Conservation (phyloP, 345 rosid species). For the Corchorus capsularis region DNA sequence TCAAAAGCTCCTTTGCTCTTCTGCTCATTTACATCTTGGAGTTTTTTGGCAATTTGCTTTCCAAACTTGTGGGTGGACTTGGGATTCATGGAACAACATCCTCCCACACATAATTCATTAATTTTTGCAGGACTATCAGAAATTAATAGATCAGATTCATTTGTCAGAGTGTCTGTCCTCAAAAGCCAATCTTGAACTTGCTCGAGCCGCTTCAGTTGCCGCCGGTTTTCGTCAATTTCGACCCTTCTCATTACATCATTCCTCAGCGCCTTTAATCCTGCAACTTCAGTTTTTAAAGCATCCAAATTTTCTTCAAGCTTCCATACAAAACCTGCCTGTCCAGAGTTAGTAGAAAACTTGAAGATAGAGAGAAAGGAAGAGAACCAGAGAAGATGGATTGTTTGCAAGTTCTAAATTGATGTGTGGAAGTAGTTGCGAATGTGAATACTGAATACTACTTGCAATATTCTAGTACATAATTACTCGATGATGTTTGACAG, state of each 20-base stretch:
- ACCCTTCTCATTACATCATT: slow-evolving; percentile 2
- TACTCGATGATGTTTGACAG: too few species aligned
- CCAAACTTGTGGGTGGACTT: background rate
- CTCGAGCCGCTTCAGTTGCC: background rate
- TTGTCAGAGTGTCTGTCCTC: background rate
- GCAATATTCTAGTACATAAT: too few species aligned
- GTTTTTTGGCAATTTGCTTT: background rate
- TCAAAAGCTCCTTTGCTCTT: background rate
- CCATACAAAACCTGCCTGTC: background rate
- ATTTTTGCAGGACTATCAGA: background rate
- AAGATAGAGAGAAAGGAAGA: too few species aligned
- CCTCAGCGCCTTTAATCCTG: background rate
- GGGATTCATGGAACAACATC: background rate
- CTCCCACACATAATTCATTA: background rate
- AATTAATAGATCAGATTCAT: background rate
- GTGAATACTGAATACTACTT: too few species aligned
- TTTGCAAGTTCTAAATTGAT: too few species aligned
- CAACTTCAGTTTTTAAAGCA: background rate
- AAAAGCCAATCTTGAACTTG: slow-evolving; percentile 16
- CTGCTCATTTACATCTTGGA: background rate
- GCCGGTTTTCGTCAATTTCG: background rate
- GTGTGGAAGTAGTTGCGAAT: too few species aligned
- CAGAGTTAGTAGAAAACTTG: too few species aligned
- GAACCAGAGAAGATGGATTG: too few species aligned
- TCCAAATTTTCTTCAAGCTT: background rate